Base-by-base conservation (phyloP, 768 basidiomycete species). In the Lentinula lateritia region DNA sequence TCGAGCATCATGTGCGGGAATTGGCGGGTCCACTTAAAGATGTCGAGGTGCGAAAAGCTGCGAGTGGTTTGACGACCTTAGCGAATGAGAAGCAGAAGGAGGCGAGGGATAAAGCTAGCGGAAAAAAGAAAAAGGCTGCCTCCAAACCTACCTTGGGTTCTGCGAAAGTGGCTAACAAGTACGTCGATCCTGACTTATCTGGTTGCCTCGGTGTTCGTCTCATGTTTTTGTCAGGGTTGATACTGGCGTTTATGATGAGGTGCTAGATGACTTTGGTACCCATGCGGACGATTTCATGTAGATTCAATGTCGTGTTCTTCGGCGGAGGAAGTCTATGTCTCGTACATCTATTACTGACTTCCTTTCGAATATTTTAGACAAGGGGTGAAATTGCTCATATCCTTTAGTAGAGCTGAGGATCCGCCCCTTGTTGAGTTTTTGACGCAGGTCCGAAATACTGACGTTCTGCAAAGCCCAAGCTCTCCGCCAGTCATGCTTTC, bases 51-150 rank as follows among this genome's bases (percentile, higher is more conserved):
- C 84, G 95, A 63, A 98, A 98, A 71, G 92, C 85, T 0, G 92
- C 93, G 0, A 90, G 86, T 54, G 86, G 80, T 3, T 76, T 99
- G 59, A 93, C 92, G 15, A 88, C 91, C 2, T 79, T 98, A 6
- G 90, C 94, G 54, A 98, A 96, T 69, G 93, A 95, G 78, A 99
- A 98, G 77, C 92, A 95, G 76, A 92, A 86, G 75, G 93, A 93
- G 70, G 87, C 89, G 67, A 83, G 89, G 64, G 93, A 95, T 39
- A 92, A 90, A 72, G 80, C 86, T 2, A 88, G 85, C 62, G 93
- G 93, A 35, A 97, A 95, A 84, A 96, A 94, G 79, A 95, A 95
- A 77, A 90, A 91, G 75, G 74, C 79, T 6, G 73, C 81, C 0
- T 72, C 79, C 16, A 97, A 92, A 71, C 95, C 95, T 23, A 82